Base-by-base conservation (phyloP, 2,329 filamentous ascomycete species). In the Cladosporium halotolerans region DNA sequence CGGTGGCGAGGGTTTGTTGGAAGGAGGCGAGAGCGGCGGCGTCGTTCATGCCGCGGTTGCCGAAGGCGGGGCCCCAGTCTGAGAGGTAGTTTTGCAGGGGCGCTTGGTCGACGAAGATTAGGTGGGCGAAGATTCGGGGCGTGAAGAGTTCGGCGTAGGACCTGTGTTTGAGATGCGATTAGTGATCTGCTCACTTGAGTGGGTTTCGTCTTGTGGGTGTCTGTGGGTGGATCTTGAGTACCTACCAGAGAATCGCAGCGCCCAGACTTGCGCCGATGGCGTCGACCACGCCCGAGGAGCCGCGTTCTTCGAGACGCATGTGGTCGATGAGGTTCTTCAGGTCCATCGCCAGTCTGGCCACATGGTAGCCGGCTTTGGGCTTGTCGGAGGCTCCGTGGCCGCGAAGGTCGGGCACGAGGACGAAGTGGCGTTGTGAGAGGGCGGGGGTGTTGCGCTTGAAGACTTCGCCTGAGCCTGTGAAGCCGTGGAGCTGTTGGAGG, bases 51-150 rank as follows among this genome's bases (percentile, higher is more conserved):
- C 48, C 48, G 19, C 40, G 48, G 18, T 51, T 51, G 8, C 48
- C 39, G 40, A 36, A 28, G 9, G 42, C 39, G 40, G 40, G 32
- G 5, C 40, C 40, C 48, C 48, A 51, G 40, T 51, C 48, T 10
- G 48, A 44, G 18, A 51, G 48, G 18, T 43, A 51, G 39, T 51
- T 51, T 19, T 51, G 48, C 8, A 51, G 13, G 8, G 48, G 48
- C 9, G 48, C 48, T 51, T 51, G 48, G 33, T 51, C 48, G 31
- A 51, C 40, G 48, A 51, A 51, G 31, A 51, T 51, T 18, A 44
- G 28, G 40, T 43, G 40, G 7, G 40, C 34, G 40, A 51, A 51
- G 4, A 31, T 11, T 14, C 11, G 23, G 7, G 48, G 34, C 3
- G 48, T 51, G 33, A 51, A 51, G 18, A 51, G 40, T 36, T 51